Evolutionary conservation across 371 early-diverging fungal species (phyloP), one percentile per base, ranked within the genome.

Genomic region (Entomophthora muscae): DNA sequence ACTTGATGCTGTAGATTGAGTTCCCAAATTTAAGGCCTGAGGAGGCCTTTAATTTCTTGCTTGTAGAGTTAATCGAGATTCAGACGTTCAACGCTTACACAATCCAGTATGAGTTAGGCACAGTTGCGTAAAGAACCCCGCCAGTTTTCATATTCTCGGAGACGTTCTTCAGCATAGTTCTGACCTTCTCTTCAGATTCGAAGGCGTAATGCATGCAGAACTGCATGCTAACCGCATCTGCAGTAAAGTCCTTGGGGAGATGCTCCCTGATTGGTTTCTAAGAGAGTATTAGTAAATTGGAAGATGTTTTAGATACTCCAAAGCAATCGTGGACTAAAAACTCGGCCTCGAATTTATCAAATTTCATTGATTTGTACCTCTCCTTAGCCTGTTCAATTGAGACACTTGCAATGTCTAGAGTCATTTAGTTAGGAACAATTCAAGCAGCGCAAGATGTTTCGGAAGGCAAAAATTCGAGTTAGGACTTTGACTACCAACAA

Each of bases 171-270:
- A 98, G 70, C 75, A 89, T 88, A 64, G 73, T 83, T 26, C 90
- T 76, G 0, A 89, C 88, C 67, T 84, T 86, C 12, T 70, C 67
- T 71, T 95, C 93, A 1, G 80, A 78, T 67, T 89, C 88, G 70
- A 98, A 99, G 0, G 95, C 86, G 73, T 99, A 99, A 69, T 99
- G 99, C 60, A 98, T 73, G 68, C 91, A 90, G 71, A 99, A 99
- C 72, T 99, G 99, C 73, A 87, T 83, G 58, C 90, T 90, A 1
- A 97, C 90, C 22, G 93, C 75, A 70, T 99, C 91, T 28, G 61
- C 52, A 42, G 30, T 3, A 32, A 57, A 61, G 32, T 52, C 13
- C 26, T 61, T 22, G 12, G 67, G 60, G 23, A 56, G 21, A 29
- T 33, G 56, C 13, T 52, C 27, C 22, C 33, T 59, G 51, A 52